Conservation (phyloP, 1,284 basidiomycete genomes). For the Omphalotus olearius region DNA sequence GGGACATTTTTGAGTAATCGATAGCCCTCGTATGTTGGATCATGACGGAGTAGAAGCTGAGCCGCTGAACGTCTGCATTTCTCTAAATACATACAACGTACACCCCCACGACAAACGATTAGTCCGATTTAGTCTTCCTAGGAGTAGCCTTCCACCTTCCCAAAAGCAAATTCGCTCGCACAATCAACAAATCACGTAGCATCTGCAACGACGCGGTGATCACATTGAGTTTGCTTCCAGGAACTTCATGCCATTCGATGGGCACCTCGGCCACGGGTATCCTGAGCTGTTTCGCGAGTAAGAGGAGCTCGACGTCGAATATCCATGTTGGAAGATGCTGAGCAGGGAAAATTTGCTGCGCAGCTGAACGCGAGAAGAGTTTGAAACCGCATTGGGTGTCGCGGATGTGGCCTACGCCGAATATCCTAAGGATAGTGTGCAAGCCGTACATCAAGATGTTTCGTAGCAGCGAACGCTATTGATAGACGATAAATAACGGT, state of each 20-base stretch:
- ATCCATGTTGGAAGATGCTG: conserved; percentile 89
- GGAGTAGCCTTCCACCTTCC: conserved; percentile 50
- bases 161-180: conserved; percentile 78
- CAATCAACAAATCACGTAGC: conserved; percentile 81
- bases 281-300: conserved; percentile 74
- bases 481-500: background rate
- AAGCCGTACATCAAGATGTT: conserved; percentile 92
- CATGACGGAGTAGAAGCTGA: no score
- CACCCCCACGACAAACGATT: no score
- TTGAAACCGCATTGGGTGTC: conserved; percentile 99
- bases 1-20: no score
- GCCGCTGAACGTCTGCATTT: no score
- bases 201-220: conserved; percentile 83
- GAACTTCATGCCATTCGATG: conserved; percentile 89
- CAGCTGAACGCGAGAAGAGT: conserved; percentile 79
- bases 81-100: no score
- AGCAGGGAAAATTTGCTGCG: conserved; percentile 75
- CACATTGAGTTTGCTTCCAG: conserved; percentile 87
- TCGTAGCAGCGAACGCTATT: conserved; percentile 78
- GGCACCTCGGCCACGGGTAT: conserved; percentile 84
- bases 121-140: no score
- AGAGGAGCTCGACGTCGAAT: conserved; percentile 91
- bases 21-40: no score
- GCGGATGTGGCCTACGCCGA: conserved; percentile 83
- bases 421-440: conserved; percentile 78